Evolutionary conservation across 768 basidiomycete genomes (phyloP).

Genomic region (Boletus rex-veris): DNA sequence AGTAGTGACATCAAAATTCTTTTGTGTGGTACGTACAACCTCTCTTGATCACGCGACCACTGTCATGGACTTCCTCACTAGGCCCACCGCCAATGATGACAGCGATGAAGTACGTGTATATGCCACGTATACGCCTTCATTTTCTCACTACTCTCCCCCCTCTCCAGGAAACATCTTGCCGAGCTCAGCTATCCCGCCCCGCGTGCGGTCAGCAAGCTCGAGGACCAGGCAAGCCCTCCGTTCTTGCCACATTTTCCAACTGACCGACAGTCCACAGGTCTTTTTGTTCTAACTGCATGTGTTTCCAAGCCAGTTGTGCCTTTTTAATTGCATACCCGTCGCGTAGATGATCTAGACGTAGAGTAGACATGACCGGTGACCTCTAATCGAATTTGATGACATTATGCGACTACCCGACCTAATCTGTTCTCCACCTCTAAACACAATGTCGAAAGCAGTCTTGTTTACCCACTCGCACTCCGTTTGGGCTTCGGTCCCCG

Average conservation of each 20-base stretch:
- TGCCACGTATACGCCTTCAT: neutral
- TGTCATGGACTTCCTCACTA: slow-evolving; percentile 22
- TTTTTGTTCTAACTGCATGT: slow-evolving; percentile 36
- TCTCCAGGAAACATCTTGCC: slow-evolving; percentile 75
- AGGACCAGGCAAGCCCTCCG: slow-evolving; percentile 60
- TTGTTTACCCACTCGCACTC: slow-evolving; percentile 37
- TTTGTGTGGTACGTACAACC: slow-evolving; percentile 70
- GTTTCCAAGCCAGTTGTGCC: neutral
- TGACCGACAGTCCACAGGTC: slow-evolving; percentile 30
- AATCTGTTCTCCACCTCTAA: no score
- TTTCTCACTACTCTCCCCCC: slow-evolving; percentile 1
- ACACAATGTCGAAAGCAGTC: slow-evolving; percentile 19
- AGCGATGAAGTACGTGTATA: slow-evolving; percentile 69
- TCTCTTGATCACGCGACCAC: slow-evolving; percentile 2
- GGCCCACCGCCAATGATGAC: slow-evolving; percentile 74
- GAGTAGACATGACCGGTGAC: neutral
- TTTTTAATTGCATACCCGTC: slow-evolving; percentile 3
- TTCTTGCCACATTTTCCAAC: neutral
- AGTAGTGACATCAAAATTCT: slow-evolving; percentile 75
- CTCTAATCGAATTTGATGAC: neutral
- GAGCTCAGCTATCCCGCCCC: slow-evolving; percentile 87
- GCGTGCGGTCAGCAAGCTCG: slow-evolving; percentile 87
- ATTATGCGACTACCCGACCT: neutral
- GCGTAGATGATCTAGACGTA: slow-evolving; percentile 4
- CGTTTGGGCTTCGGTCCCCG: slow-evolving; percentile 41